Percentiles rank a stretch among this genome's conserved stretches.
Conservation (phyloP, 495 filamentous ascomycete species). For the Lichenothelia convexa region DNA sequence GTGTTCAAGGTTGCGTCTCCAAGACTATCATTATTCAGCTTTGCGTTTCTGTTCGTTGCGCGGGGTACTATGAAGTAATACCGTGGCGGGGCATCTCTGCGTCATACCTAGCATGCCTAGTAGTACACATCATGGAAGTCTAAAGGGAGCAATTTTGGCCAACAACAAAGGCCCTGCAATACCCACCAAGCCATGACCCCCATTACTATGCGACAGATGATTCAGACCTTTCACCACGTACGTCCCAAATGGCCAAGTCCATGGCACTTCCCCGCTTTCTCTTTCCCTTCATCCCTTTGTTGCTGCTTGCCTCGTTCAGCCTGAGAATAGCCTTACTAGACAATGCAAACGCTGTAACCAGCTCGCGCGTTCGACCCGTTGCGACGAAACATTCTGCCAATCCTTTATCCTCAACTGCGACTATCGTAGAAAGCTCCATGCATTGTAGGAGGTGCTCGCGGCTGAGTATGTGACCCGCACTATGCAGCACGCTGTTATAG, state of each 20-base stretch:
- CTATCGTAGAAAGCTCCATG: conserved; percentile 55
- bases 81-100: too few species aligned
- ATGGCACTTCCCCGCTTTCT: neutral
- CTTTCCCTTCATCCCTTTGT: conserved; percentile 22
- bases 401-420: conserved; percentile 41
- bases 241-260: neutral
- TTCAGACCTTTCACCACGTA: too few species aligned
- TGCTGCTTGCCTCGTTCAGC: conserved; percentile 31
- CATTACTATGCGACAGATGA: too few species aligned
- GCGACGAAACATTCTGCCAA: conserved; percentile 46
- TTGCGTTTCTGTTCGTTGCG: too few species aligned
- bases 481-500: conserved; percentile 59
- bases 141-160: too few species aligned
- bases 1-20: too few species aligned
- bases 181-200: too few species aligned
- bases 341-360: conserved; percentile 54
- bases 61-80: too few species aligned
- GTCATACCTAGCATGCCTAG: too few species aligned
- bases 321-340: conserved; percentile 57
- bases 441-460: conserved; percentile 50
- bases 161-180: too few species aligned
- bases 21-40: too few species aligned
- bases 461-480: conserved; percentile 41
- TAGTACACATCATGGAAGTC: too few species aligned
- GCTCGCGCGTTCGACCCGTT: conserved; percentile 53